Evolutionary conservation across 331 rosid species (phyloP), one percentile per base, ranked within the genome.

Genomic region (Quercus phellos): DNA sequence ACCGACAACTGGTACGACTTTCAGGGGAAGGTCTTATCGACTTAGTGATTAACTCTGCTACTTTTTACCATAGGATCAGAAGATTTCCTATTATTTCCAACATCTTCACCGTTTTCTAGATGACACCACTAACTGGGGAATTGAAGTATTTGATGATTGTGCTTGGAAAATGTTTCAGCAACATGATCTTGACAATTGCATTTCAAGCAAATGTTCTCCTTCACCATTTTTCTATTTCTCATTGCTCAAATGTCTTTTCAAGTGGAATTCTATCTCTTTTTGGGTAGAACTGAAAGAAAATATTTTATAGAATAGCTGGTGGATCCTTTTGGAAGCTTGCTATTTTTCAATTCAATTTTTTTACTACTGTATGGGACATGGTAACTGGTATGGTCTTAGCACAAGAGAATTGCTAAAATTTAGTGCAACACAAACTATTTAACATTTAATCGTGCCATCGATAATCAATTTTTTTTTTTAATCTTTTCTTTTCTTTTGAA

Each of bases 21-120:
- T 95, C 88, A 86, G 98, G 75, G 99, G 98, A 78, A 91, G 98
- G 83, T 84, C 97, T 30, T 83, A 91, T 74, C 86, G 99, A 42
- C 92, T 91, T 8, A 74, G 72, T 59, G 96, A 67, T 30, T 83
- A 85, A 60, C 18, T 68, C 27, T 43, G 38, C 51, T 35, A n/a
- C 53, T 13, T 30, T 21, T 30, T 21, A 9, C 16, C 9, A 77
- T 21, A 56, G 79, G 43, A 14, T 30, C 68, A 78, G 63, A 30
- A 75, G 68, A 54, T 68, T 75, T 55, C 64, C 72, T 7, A 38
- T 32, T 35, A 54, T 59, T 82, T 51, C 22, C n/a, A 30, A 63
- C 18, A 30, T 3, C 74, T 64, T 75, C 55, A 54, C 74, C n/a
- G 55, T 74, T 58, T 78, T 74, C 61, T 51, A 56, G 75, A 27